Evolutionary conservation across 2,329 filamentous ascomycete genomes (phyloP), one percentile per base, ranked within the genome.

Genomic region (Coniochaeta sp.): DNA sequence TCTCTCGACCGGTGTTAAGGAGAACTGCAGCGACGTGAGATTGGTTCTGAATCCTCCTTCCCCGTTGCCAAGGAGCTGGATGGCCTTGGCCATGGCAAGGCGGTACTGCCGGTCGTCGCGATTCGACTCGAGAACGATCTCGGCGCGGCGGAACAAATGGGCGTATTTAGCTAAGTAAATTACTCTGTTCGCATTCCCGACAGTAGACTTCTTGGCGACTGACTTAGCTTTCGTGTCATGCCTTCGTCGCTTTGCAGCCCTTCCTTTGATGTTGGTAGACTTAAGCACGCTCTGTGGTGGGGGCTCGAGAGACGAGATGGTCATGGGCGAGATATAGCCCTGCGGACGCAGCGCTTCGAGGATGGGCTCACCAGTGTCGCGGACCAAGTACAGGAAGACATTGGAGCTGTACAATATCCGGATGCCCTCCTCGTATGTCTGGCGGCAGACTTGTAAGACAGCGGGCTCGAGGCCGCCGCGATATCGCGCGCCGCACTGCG

Each of bases 331-430:
- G 31, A 26, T 50, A 14, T 1, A 24, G 44, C 17, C 57, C 22
- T 57, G 14, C 22, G 47, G 47, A n/a, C 47, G 22, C 26, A 52
- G 17, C 3, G 47, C 47, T 31, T 52, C 47, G 2, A 2, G 56
- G 31, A 44, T 17, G 40, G 19, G 8, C 57, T 64, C 16, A 60
- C 60, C 38, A 1, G 67, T 67, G 61, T 82, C 78, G 1, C 79
- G 74, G 14, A 82, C 67, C 8, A 72, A 68, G 62, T 83, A 82
- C 1, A 71, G 63, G 61, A 83, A 83, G 0, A 58, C 71, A 57
- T 83, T 83, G 2, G 77, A 76, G n/a, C 14, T 28, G 60, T 80
- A 84, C 0, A 84, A 70, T 5, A 82, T 66, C 1, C 65, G 65
- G 1, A 72, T 63, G 1, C 74, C 76, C 9, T 52, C 47, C 47